Conservation (phyloP, 148 eudicot species). For the Vaccinium vitisidaea region DNA sequence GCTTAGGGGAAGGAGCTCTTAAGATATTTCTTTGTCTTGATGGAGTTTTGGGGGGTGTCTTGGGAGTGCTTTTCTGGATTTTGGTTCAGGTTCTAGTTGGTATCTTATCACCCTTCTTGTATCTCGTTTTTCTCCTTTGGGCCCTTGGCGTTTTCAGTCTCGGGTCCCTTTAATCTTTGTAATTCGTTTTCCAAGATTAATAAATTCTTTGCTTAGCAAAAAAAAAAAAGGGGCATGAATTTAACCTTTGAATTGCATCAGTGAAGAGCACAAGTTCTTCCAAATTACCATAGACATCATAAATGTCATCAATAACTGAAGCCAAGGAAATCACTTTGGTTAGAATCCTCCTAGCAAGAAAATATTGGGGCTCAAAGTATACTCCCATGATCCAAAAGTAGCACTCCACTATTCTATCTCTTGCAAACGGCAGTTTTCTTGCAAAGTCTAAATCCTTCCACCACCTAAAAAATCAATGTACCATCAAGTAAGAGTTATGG, state of each 20-base stretch:
- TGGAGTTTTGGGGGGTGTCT: no score
- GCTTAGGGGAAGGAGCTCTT: no score
- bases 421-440: constrained; percentile 28
- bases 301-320: constrained; percentile 40
- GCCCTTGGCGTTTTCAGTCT: no score
- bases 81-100: no score
- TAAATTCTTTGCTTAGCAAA: no score
- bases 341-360: constrained; percentile 18
- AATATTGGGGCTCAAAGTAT: constrained; percentile 36
- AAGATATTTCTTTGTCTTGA: no score
- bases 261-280: constrained; percentile 40
- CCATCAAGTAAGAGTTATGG: background rate
- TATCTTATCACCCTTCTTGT: no score
- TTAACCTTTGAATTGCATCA: constrained; percentile 39
- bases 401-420: constrained; percentile 45
- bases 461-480: constrained; percentile 36
- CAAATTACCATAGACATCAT: constrained; percentile 35
- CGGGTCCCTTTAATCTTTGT: no score
- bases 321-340: constrained; percentile 20
- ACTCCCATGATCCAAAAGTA: constrained; percentile 39
- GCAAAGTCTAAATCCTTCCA: constrained; percentile 34
- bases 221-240: background rate
- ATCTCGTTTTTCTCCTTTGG: no score
- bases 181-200: no score
- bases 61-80: no score